Conservation (phyloP, 208 protist genomes). For the Lotmaria passim region DNA sequence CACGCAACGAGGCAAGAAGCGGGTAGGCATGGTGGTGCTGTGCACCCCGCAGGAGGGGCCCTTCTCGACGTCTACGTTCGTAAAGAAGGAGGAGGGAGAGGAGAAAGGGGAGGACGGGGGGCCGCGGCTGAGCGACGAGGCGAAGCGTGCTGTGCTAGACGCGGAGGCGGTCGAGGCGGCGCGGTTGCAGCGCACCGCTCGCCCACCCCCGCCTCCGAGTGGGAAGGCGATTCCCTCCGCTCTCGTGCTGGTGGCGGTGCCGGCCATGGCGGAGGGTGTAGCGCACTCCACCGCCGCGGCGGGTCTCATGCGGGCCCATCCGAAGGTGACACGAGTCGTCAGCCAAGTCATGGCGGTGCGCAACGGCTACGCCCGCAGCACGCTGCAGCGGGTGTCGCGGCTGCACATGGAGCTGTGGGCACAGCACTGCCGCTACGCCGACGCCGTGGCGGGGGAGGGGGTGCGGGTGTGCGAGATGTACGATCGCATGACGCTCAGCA, state of each 20-base stretch:
- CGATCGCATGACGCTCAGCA: conserved; percentile 79
- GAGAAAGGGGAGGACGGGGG: neutral
- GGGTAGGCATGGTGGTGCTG: conserved; percentile 72
- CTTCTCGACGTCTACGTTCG: too few species aligned
- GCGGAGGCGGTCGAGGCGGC: conserved; percentile 7
- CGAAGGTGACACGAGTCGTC: conserved; percentile 26
- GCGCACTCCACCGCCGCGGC: conserved; percentile 27
- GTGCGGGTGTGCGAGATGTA: conserved; percentile 51
- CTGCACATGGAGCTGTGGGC: conserved; percentile 85
- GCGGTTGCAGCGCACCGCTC: neutral
- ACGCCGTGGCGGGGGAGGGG: neutral
- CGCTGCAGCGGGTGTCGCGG: conserved; percentile 53
- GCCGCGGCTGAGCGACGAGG: conserved; percentile 33
- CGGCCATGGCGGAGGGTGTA: conserved; percentile 37
- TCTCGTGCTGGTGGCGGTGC: conserved; percentile 50
- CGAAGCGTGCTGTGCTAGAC: conserved; percentile 31
- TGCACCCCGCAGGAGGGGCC: conserved; percentile 23
- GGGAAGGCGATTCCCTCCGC: conserved; percentile 25
- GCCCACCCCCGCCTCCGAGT: conserved; percentile 2
- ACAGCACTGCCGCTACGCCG: conserved; percentile 45
- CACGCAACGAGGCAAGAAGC: conserved; percentile 31
- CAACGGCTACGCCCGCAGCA: conserved; percentile 72
- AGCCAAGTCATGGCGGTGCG: conserved; percentile 60
- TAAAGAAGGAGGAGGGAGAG: neutral
- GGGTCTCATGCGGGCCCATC: conserved; percentile 26